Conservation (phyloP, 441 rosid genomes). For the Gossypium lobatum region DNA sequence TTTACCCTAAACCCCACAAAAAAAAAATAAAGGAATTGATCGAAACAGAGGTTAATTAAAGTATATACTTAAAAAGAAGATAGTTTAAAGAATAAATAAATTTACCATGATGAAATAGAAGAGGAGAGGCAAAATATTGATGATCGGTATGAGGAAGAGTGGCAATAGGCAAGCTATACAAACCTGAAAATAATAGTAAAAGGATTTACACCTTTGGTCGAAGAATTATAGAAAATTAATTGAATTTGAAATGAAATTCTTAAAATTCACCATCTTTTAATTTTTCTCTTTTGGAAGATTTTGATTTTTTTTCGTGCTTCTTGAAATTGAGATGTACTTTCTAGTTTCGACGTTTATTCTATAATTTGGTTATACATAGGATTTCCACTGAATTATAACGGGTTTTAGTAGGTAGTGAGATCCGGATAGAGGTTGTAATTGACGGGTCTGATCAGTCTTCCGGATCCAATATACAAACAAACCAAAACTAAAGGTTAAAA, state of each 20-base stretch:
- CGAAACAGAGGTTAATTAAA: not conserved
- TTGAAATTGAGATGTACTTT: not conserved
- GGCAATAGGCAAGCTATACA: conserved; percentile 82
- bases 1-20: conserved; percentile 33
- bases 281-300: not conserved
- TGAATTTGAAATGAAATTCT: not conserved
- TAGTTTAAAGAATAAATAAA: not conserved
- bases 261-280: conserved; percentile 13
- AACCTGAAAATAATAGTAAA: conserved; percentile 37
- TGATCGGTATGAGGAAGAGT: conserved; percentile 75
- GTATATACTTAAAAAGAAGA: not conserved
- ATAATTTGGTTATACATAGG: not conserved
- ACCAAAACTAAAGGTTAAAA: not conserved
- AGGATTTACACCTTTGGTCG: not conserved
- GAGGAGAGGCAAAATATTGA: conserved; percentile 67
- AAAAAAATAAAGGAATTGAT: not conserved
- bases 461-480: not conserved
- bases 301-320: not conserved
- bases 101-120: conserved; percentile 57
- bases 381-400: not conserved
- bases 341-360: not conserved
- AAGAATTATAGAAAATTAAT: not conserved
- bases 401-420: not conserved
- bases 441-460: not conserved
- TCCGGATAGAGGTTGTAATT: not conserved